Conservation (phyloP, 2,329 filamentous ascomycete species). For the Colletotrichum liriopes region DNA sequence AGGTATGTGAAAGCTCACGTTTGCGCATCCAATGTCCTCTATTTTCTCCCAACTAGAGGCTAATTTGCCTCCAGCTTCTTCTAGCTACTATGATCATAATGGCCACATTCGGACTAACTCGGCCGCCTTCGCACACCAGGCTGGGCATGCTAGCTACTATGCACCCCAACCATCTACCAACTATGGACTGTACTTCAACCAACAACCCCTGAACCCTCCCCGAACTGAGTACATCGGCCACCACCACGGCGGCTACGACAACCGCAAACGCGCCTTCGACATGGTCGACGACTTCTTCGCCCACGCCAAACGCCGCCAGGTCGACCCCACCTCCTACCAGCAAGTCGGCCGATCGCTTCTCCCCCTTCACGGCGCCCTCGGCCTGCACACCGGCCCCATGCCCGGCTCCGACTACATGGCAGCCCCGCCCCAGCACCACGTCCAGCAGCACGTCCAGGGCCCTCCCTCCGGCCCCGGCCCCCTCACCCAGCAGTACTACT, state of each 20-base stretch:
- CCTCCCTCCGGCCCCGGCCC: slow-evolving; percentile 70
- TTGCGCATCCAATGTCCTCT: slow-evolving; percentile 44
- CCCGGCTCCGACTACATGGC: slow-evolving; percentile 69
- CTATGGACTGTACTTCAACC: slow-evolving; percentile 85
- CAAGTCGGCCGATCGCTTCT: slow-evolving; percentile 92
- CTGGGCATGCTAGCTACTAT: slow-evolving; percentile 72
- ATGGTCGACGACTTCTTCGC: slow-evolving; percentile 95
- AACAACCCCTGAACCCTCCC: slow-evolving; percentile 69
- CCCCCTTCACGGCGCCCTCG: slow-evolving; percentile 82
- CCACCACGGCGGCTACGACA: slow-evolving; percentile 71
- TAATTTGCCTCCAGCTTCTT: slow-evolving; percentile 65
- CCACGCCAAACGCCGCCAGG: slow-evolving; percentile 90
- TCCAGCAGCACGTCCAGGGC: slow-evolving; percentile 65
- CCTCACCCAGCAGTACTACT: slow-evolving; percentile 85
- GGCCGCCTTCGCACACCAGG: slow-evolving; percentile 70
- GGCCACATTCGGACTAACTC: slow-evolving; percentile 73
- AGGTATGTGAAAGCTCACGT: slow-evolving; percentile 59
- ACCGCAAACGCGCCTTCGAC: slow-evolving; percentile 88
- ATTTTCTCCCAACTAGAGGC: slow-evolving; percentile 54
- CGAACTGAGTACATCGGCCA: slow-evolving; percentile 77
- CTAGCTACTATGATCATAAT: slow-evolving; percentile 76
- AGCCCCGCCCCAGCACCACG: slow-evolving; percentile 43
- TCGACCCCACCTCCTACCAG: slow-evolving; percentile 90
- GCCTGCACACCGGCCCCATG: slow-evolving; percentile 69
- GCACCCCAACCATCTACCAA: slow-evolving; percentile 67